phyloP scores from a whole-genome alignment of 768 basidiomycete genomes.

The Lactarius vividus region DNA sequence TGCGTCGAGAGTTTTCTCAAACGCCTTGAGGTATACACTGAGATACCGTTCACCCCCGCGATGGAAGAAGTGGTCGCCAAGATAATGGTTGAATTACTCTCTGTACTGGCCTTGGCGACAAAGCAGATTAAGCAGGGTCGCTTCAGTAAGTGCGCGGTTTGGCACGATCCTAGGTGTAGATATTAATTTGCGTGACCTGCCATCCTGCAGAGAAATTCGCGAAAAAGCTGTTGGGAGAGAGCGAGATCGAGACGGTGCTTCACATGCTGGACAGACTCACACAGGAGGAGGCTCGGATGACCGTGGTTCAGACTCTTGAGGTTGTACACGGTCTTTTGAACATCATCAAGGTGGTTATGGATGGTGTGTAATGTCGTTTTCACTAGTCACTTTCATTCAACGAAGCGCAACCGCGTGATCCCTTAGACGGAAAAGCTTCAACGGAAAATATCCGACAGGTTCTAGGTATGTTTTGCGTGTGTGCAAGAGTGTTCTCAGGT shows the following conservation, averaged over 20 bases:
- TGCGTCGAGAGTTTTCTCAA: not conserved
- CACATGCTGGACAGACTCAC: constrained; percentile 10
- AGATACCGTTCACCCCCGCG: not conserved
- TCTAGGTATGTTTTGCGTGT: not conserved
- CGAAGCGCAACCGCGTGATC: not conserved
- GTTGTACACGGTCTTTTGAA: constrained; percentile 1
- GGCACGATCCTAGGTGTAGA: no score
- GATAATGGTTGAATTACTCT: constrained; percentile 8
- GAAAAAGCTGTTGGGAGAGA: constrained; percentile 10
- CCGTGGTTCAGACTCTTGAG: not conserved
- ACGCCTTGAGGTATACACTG: constrained; percentile 5
- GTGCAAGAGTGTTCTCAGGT: not conserved
- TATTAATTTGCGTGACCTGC: no score
- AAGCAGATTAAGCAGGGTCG: constrained; percentile 12
- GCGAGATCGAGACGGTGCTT: not conserved
- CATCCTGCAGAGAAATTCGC: not conserved
- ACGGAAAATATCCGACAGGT: not conserved
- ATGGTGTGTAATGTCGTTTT: not conserved
- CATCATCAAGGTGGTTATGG: not conserved
- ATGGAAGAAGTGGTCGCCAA: constrained; percentile 4
- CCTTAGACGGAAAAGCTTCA: constrained; percentile 5
- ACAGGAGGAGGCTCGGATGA: not conserved
- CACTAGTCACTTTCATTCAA: not conserved
- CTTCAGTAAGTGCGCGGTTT: constrained; percentile 1
- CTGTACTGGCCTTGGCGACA: constrained; percentile 11